Base-by-base conservation (phyloP, 345 rosid species). In the Salix udensis region DNA sequence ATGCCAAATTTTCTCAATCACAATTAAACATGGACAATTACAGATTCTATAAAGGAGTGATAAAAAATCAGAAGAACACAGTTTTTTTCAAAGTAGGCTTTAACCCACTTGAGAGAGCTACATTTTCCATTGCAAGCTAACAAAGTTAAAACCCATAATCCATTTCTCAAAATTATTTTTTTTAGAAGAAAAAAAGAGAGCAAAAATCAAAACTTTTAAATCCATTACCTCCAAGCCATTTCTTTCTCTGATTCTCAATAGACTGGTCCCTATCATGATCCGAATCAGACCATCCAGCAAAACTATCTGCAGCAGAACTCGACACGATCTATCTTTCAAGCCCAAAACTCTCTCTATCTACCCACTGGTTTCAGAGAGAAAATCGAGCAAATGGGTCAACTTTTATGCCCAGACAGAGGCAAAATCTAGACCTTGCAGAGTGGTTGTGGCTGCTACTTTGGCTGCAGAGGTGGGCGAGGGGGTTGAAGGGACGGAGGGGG, bases 201-300 rank as follows among this genome's bases (percentile, higher is more conserved):
- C 23, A 52, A 52, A 52, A 52, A 52, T 52, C 9, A 9, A 55
- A 55, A 9, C 23, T n/a, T 8, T 23, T 11, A 23, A 23, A n/a
- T n/a, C 13, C 62, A n/a, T 55, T 55, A 55, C 62, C 62, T 55
- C 14, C 26, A 55, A 55, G 24, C 84, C 79, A 84, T 72, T 76
- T 83, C 85, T 89, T 90, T 88, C 76, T 88, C 76, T 75, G 81
- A 19, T 81, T 77, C 80, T 86, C 88, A 10, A 62, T 26, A 11
- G 89, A 75, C 50, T 76, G 82, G 2, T 75, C 87, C 16, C 64
- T 86, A 26, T 65, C 77, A 19, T 67, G 76, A 42, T 80, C 89
- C 6, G 96, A 86, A 78, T 83, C 88, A 18, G 87, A 79, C 98
- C 99, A 91, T 4, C 97, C 98, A 46, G 94, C 83, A 61, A 93